These are phyloP conservation scores for Tulasnella sp. DNA, from an alignment of 768 basidiomycete genomes.

Conservation along the genomic window DNA sequence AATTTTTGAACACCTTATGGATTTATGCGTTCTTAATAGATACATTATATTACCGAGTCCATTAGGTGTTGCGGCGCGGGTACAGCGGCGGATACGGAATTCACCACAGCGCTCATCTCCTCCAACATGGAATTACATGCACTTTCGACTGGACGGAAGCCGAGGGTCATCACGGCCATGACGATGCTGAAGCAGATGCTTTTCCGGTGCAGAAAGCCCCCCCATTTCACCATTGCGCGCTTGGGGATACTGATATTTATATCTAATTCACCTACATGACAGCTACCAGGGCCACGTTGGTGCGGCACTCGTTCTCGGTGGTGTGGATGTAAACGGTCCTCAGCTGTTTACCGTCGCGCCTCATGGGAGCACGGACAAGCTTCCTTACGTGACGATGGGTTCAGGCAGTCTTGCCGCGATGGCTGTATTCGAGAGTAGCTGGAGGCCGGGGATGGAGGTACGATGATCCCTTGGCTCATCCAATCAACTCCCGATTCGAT, in stretches of 20 bases:
- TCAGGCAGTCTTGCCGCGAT: constrained; percentile 93
- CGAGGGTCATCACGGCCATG: constrained; percentile 95
- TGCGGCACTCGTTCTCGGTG: constrained; percentile 91
- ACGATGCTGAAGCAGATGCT: constrained; percentile 97
- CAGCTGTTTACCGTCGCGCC: constrained; percentile 94
- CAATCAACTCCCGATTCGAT: not conserved
- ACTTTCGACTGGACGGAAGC: constrained; percentile 81
- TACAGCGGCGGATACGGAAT: constrained; percentile 97
- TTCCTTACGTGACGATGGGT: constrained; percentile 99
- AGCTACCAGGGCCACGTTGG: constrained; percentile 92
- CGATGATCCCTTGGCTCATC: constrained; percentile 21
- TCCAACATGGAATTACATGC: constrained; percentile 92
- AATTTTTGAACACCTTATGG: not conserved
- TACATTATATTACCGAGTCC: constrained; percentile 90
- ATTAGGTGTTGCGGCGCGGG: constrained; percentile 98
- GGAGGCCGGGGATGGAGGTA: constrained; percentile 75
- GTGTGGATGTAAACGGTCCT: constrained; percentile 87
- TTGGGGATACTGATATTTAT: not conserved
- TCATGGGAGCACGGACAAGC: constrained; percentile 95
- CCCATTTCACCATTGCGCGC: too few species aligned
- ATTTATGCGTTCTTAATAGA: constrained; percentile 50
- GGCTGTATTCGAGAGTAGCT: constrained; percentile 89
- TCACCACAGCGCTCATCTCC: constrained; percentile 86
- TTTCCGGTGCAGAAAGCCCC: constrained; percentile 70
- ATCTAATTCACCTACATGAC: not conserved